Evolutionary conservation across 768 basidiomycete species (phyloP), one percentile per base, ranked within the genome.

Genomic region (Auricularia sp.): DNA sequence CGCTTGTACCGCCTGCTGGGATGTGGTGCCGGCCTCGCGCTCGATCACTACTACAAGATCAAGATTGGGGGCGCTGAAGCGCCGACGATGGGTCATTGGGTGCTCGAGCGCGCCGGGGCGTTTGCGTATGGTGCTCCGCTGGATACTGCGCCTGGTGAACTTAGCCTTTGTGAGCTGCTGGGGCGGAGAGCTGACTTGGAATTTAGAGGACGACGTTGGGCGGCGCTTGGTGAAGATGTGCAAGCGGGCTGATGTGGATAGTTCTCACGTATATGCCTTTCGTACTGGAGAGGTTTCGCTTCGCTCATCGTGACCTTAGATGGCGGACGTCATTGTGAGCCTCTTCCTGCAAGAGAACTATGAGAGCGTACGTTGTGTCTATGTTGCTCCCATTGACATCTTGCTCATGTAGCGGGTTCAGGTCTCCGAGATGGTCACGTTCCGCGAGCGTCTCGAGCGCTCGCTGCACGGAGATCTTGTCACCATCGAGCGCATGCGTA

Each of bases 51-150:
- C 18, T 1, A 18, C 11, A 18, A 8, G 47, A 51, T 51, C 10
- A 21, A 21, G 47, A 59, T 5, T 51, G 47, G 11, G 7, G 18
- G 0, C 6, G 47, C 11, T 21, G 21, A 18, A 4, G 82, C 94
- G 29, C 92, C 95, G 72, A 96, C 94, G 0, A 78, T 97, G 7
- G 92, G 91, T 1, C 91, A 96, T 71, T 82, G 91, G 63, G 74
- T 93, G 62, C 81, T 93, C 47, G 84, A 89, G 21, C 83, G 93
- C 23, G 83, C 87, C 10, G 84, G 86, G 21, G 88, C 86, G 0
- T 95, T 92, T 51, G 47, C 10, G 47, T 51, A 18, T 51, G 47
- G 11, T 51, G 91, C 92, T 72, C 89, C 88, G 71, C 68, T 90
- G 47, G 90, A 91, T 71, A 80, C 88, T 3, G 88, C 86, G 64